Evolutionary conservation across 208 protist genomes (phyloP), one percentile per base, ranked within the genome.

Genomic region (Crithidia expoeki): DNA sequence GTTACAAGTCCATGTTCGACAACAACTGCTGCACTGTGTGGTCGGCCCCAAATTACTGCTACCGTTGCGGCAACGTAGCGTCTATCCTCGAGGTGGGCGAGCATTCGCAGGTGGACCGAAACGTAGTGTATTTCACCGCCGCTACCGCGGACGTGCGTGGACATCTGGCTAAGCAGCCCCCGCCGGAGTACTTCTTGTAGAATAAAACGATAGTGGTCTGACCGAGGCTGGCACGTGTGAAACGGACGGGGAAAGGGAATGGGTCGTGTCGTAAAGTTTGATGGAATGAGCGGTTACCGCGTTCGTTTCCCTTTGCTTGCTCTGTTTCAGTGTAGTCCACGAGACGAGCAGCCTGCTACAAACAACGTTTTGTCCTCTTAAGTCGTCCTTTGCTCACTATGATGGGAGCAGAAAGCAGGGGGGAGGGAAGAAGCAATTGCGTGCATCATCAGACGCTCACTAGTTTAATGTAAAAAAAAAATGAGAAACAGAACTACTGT

Each of bases 11-110:
- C 2, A 95, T 97, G 86, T 98, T 98, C 72, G 86, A 98, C 52
- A 84, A 90, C 53, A 93, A 80, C 55, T 93, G 95, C 51, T 93
- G 93, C 51, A 99, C 97, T 19, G 96, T 99, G 63, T 98, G 96
- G 95, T 98, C 95, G 1, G 95, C 95, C 6, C 96, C 97, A 23
- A 98, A 98, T 69, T 98, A 98, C 81, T 98, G 94, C 75, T 98
- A 98, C 82, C 85, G 92, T 2, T 96, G 98, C 74, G 98, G 98
- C 27, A 97, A 97, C 89, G 86, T 98, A 3, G 97, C 93, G 2
- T 94, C 94, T 17, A 96, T 98, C 28, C 80, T 98, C 52, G 83
- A 98, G 58, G 81, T 98, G 17, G 89, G 95, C 36, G 88, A 96
- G 51, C 81, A 96, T 50, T 83, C 88, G 36, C 51, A 78, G 32